A percentile compares a stretch with the other conserved stretches of the same genome.
Evolutionary conservation across 2,329 filamentous ascomycete species (phyloP).

Genomic region (Botrytis sinoallii): DNA sequence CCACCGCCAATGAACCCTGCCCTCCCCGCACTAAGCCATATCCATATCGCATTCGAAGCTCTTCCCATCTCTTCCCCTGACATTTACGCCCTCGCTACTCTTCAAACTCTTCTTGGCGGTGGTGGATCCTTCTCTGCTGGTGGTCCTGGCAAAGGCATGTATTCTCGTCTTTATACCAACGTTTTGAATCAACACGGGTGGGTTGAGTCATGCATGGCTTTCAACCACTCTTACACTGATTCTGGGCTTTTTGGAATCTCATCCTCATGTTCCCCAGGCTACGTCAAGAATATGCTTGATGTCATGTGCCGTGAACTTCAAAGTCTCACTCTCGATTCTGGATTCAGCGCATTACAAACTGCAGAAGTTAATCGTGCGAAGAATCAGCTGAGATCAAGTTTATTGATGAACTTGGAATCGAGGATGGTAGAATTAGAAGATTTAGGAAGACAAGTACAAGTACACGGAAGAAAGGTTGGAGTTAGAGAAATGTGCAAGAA

Average conservation of each 20-base stretch:
- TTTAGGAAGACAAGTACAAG: conserved; percentile 88
- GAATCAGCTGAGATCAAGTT: conserved; percentile 85
- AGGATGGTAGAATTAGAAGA: conserved; percentile 98
- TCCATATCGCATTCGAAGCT: conserved; percentile 94
- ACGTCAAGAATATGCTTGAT: conserved; percentile 81
- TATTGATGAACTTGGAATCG: conserved; percentile 97
- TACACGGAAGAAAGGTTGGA: conserved; percentile 89
- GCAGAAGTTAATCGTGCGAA: conserved; percentile 88
- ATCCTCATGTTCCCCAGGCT: conserved; percentile 75
- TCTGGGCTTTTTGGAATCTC: conserved; percentile 93
- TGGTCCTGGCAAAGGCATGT: conserved; percentile 98
- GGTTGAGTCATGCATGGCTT: conserved; percentile 93
- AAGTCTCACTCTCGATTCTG: conserved; percentile 70
- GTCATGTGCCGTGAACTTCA: conserved; percentile 91
- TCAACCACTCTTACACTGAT: conserved; percentile 97
- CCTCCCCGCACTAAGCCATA: conserved; percentile 79
- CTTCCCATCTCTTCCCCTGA: conserved; percentile 86
- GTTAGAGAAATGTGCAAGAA: conserved; percentile 88
- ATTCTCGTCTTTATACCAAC: conserved; percentile 94
- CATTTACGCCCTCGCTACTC: conserved; percentile 92
- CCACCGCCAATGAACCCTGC: conserved; percentile 75
- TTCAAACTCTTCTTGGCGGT: conserved; percentile 93
- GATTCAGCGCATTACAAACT: conserved; percentile 67
- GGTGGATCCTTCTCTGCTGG: conserved; percentile 96
- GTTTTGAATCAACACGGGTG: conserved; percentile 96